Base-by-base conservation (phyloP, 352 stramenopile species). In the Phytophthora rubi region DNA sequence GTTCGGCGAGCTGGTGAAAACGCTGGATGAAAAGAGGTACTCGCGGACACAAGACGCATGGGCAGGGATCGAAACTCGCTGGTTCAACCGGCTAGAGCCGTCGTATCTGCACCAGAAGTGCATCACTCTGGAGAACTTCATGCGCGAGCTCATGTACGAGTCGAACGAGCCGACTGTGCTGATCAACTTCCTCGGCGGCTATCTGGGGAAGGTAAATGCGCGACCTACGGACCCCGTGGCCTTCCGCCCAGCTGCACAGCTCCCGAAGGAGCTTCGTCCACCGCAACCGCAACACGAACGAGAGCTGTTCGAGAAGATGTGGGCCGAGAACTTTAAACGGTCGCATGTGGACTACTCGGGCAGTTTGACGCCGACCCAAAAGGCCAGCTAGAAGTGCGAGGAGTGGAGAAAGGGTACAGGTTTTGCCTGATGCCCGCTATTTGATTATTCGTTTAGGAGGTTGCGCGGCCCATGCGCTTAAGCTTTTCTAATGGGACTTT, bases 301-400 rank as follows among this genome's bases (percentile, higher is more conserved):
- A 54, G 91, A 97, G 48, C 90, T 98, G 48, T 99, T 98, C 77
- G 96, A 99, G 79, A 97, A 98, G 82, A 91, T 98, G 81, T 99
- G 97, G 97, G 91, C 92, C 7, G 91, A 99, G 71, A 99, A 99
- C 76, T 99, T 99, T 81, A 91, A 95, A 49, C 79, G 92, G 37
- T 98, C 94, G 28, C 85, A 77, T 28, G 89, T 96, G 30, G 77
- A 94, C 30, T 96, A 96, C 56, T 68, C 70, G 15, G 28, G n/a
- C 44, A 69, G 13, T n/a, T 35, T 64, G 61, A 55, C 58, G 3
- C 13, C 67, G 39, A 61, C 45, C 18, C 60, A 65, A 35, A 72
- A 28, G 6, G 55, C 70, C 16, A 79, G 59, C 66, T 74, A 75
- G 60, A 65, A 45, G 37, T 53, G n/a, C 33, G 32, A 61, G 51